Base-by-base conservation (phyloP, 495 filamentous ascomycete species). In the Cudoniella acicularis region DNA sequence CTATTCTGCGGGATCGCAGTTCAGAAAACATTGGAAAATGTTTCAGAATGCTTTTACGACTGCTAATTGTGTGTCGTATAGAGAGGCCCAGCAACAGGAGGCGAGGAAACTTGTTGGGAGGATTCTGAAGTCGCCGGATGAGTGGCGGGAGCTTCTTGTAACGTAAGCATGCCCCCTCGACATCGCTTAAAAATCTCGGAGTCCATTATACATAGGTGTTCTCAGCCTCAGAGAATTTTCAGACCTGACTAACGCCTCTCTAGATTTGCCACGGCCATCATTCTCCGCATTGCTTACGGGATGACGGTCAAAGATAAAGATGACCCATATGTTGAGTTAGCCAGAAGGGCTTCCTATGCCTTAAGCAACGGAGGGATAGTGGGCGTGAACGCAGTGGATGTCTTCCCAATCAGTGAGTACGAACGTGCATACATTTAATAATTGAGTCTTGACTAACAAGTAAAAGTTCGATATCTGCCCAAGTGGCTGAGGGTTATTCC, bases 351-450 rank as follows among this genome's bases (percentile, higher is more conserved):
- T 30, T 26, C 50, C n/a, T 2, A 30, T 13, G 21, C 24, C 36
- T 6, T 27, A 4, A 16, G 50, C 10, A 52, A n/a, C 2, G 50
- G 50, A 13, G 50, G 13, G 24, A 6, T 16, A 9, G 11, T 24
- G 27, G 50, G 50, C 3, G 6, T 16, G 17, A 3, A 21, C 9
- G 36, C 9, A 6, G 50, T 52, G 50, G 50, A 52, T 20, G 2
- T 52, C 2, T 52, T 52, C 36, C 50, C 50, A 21, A 27, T 52
- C 26, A 52, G 50, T 52, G 10, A 40, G 50, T 40, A n/a, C n/a
- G n/a, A n/a, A n/a, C n/a, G n/a, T n/a, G n/a, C n/a, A n/a, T n/a
- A n/a, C n/a, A n/a, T n/a, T n/a, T n/a, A n/a, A n/a, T n/a, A n/a
- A n/a, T n/a, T n/a, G n/a, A n/a, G n/a, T n/a, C n/a, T n/a, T n/a